These are phyloP conservation scores for Draba incana DNA, from an alignment of 345 rosid species.

Conservation along the genomic window DNA sequence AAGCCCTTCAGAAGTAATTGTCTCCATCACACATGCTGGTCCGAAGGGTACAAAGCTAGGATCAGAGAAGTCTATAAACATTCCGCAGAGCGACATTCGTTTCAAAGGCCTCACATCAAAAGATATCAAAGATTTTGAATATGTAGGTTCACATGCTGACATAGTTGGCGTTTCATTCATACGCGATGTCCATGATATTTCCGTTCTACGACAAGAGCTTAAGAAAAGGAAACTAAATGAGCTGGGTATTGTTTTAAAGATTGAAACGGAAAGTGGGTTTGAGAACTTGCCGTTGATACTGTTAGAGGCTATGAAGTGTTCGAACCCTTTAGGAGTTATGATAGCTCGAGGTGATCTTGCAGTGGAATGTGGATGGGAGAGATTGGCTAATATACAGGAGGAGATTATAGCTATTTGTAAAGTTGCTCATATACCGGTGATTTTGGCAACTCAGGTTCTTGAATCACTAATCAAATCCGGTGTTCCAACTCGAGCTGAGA, in stretches of 20 bases:
- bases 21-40: conserved; percentile 64
- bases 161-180: conserved; percentile 72
- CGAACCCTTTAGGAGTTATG: conserved; percentile 72
- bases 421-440: conserved; percentile 60
- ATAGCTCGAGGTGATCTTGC: conserved; percentile 83
- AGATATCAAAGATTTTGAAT: conserved; percentile 69
- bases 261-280: conserved; percentile 66
- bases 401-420: conserved; percentile 58
- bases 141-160: conserved; percentile 67
- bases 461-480: conserved; percentile 72
- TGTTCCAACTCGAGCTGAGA: conserved; percentile 74
- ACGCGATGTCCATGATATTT: conserved; percentile 57
- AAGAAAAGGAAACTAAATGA: conserved; percentile 52
- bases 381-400: conserved; percentile 64
- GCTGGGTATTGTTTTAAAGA: conserved; percentile 62
- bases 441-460: conserved; percentile 76
- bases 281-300: conserved; percentile 56
- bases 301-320: conserved; percentile 64
- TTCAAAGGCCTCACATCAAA: conserved; percentile 71
- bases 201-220: conserved; percentile 57
- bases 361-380: conserved; percentile 84
- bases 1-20: conserved; percentile 57
- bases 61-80: conserved; percentile 71
- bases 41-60: conserved; percentile 65
- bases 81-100: conserved; percentile 60